Conservation (phyloP, 768 basidiomycete species). For the Tylopilus cervinicoccineus region DNA sequence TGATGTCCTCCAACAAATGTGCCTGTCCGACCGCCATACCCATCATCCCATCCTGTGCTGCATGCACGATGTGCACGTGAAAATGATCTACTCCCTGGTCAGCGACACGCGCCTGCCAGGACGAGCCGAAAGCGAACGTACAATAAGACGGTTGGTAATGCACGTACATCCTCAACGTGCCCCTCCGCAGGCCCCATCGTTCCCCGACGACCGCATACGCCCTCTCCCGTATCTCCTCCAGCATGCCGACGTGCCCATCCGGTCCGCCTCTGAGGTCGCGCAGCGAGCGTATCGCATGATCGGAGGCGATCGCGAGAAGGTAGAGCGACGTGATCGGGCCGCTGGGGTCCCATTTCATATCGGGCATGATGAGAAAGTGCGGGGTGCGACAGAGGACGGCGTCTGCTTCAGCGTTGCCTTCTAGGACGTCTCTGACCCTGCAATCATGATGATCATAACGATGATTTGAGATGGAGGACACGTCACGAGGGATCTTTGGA, state of each 20-base stretch:
- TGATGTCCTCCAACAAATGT: slow-evolving; percentile 89
- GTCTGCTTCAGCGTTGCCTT: slow-evolving; percentile 68
- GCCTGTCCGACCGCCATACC: slow-evolving; percentile 89
- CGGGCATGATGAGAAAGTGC: slow-evolving; percentile 79
- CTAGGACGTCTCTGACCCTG: slow-evolving; percentile 88
- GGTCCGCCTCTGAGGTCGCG: slow-evolving; percentile 58
- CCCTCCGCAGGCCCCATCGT: slow-evolving; percentile 62
- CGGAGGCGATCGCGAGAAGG: slow-evolving; percentile 72
- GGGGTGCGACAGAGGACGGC: slow-evolving; percentile 63
- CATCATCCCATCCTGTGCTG: slow-evolving; percentile 48
- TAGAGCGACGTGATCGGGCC: slow-evolving; percentile 66
- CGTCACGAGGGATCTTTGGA: no score
- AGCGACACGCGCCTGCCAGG: neutral
- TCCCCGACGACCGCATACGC: slow-evolving; percentile 49
- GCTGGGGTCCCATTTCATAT: slow-evolving; percentile 96
- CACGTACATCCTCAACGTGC: slow-evolving; percentile 72
- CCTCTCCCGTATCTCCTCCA: slow-evolving; percentile 59
- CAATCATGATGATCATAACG: no score
- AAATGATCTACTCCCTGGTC: slow-evolving; percentile 66
- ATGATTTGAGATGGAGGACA: no score
- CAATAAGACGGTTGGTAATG: slow-evolving; percentile 98
- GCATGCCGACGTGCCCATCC: slow-evolving; percentile 56
- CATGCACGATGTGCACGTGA: slow-evolving; percentile 89
- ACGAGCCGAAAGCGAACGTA: slow-evolving; percentile 34
- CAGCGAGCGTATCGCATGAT: slow-evolving; percentile 60